These are phyloP conservation scores for Tillandsia fasciculata DNA, from an alignment of 176 grass and related monocot genomes.

Conservation along the genomic window DNA sequence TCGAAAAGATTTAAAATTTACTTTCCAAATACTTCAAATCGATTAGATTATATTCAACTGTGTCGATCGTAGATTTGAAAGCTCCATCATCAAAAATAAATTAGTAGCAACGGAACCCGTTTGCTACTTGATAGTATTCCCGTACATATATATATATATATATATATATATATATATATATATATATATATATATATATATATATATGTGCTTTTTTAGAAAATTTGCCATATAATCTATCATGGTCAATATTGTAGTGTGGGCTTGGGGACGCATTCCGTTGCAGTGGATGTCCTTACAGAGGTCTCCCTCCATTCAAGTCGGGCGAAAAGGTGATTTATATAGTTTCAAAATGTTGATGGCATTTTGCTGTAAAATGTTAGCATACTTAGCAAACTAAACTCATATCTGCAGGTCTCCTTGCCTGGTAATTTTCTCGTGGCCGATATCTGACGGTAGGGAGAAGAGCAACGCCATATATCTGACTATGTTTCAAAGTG, in stretches of 20 bases:
- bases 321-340: constrained; percentile 69
- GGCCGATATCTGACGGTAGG: constrained; percentile 37
- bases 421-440: constrained; percentile 51
- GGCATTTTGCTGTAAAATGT: not conserved
- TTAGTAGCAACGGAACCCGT: no score
- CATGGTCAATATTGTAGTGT: constrained; percentile 37
- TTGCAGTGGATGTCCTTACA: constrained; percentile 83
- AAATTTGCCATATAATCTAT: no score
- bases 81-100: no score
- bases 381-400: not conserved
- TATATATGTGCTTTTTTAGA: no score
- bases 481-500: not conserved
- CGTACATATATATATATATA: no score
- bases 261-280: constrained; percentile 86
- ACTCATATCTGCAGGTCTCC: constrained; percentile 29
- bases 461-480: not conserved
- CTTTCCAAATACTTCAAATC: no score
- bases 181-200: no score
- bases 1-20: no score
- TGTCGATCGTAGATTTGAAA: no score
- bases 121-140: no score
- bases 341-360: not conserved
- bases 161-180: no score
- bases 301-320: constrained; percentile 72
- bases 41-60: no score